phyloP scores from a whole-genome alignment of 352 stramenopile genomes.

The Pythium sp. region DNA sequence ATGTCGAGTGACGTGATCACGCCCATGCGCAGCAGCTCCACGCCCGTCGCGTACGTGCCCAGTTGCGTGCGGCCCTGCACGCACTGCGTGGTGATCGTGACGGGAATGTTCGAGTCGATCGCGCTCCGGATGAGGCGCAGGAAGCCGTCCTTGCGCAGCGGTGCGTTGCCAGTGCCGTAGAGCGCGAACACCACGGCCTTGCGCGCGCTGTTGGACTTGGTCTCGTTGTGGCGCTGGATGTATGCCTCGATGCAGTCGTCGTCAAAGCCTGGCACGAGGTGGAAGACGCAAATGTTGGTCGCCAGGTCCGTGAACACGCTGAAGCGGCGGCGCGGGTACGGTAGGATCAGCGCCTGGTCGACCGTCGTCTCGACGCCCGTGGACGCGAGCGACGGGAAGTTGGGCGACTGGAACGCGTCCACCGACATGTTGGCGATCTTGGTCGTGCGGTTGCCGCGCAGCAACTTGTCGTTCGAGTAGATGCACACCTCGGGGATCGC shows the following conservation, averaged over 20 bases:
- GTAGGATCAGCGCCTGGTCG: slow-evolving; percentile 87
- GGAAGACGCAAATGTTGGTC: slow-evolving; percentile 91
- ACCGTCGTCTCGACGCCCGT: slow-evolving; percentile 93
- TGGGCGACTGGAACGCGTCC: slow-evolving; percentile 95
- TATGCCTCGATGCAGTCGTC: slow-evolving; percentile 85
- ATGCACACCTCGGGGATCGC: slow-evolving; percentile 89
- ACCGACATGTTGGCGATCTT: slow-evolving; percentile 96
- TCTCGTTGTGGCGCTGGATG: slow-evolving; percentile 61
- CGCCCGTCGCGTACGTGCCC: slow-evolving; percentile 92
- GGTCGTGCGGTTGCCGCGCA: slow-evolving; percentile 93
- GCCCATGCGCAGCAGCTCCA: slow-evolving; percentile 86
- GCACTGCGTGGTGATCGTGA: slow-evolving; percentile 95
- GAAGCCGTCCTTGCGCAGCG: slow-evolving; percentile 86
- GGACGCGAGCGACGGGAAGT: slow-evolving; percentile 91
- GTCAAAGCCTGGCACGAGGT: slow-evolving; percentile 87
- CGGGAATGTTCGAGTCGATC: slow-evolving; percentile 78
- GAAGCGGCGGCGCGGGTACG: slow-evolving; percentile 87
- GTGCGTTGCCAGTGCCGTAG: slow-evolving; percentile 96
- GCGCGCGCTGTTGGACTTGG: slow-evolving; percentile 22
- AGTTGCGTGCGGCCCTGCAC: slow-evolving; percentile 91
- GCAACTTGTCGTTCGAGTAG: slow-evolving; percentile 95
- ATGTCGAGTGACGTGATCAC: slow-evolving; percentile 96
- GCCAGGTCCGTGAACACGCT: slow-evolving; percentile 89
- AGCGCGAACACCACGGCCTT: slow-evolving; percentile 91
- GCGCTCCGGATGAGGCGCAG: slow-evolving; percentile 84